A percentile compares a stretch with the other conserved stretches of the same genome.
Evolutionary conservation across 257 asterid species (phyloP).

Genomic region (Asclepias syriaca): DNA sequence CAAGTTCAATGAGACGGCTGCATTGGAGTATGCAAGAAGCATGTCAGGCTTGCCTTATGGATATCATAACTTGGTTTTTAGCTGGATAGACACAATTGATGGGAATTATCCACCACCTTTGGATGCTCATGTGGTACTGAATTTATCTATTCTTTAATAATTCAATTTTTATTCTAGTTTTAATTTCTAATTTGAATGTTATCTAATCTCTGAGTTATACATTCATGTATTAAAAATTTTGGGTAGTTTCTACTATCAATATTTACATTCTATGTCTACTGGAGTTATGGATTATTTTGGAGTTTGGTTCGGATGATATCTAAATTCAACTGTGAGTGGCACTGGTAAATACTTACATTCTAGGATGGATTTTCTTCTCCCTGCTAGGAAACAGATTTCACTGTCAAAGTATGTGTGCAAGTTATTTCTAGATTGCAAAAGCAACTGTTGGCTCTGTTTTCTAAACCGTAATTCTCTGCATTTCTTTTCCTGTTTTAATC

Average conservation of each 20-base stretch:
- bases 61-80: slow-evolving; percentile 84
- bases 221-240: background rate
- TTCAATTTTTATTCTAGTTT: background rate
- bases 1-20: slow-evolving; percentile 76
- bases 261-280: background rate
- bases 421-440: background rate
- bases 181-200: background rate
- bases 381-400: background rate
- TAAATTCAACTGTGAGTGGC: background rate
- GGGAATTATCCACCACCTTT: slow-evolving; percentile 77
- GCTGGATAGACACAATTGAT: slow-evolving; percentile 86
- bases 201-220: background rate
- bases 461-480: background rate
- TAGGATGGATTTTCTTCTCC: background rate
- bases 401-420: background rate
- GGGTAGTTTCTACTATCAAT: background rate
- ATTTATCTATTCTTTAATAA: background rate
- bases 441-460: background rate
- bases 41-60: slow-evolving; percentile 81
- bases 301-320: background rate
- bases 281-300: background rate
- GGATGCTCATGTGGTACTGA: slow-evolving; percentile 80
- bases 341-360: background rate
- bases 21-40: slow-evolving; percentile 88
- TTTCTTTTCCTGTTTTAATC: background rate